These are phyloP conservation scores for Fomitopsis palustris DNA, from an alignment of 1,284 basidiomycete genomes.

Conservation along the genomic window DNA sequence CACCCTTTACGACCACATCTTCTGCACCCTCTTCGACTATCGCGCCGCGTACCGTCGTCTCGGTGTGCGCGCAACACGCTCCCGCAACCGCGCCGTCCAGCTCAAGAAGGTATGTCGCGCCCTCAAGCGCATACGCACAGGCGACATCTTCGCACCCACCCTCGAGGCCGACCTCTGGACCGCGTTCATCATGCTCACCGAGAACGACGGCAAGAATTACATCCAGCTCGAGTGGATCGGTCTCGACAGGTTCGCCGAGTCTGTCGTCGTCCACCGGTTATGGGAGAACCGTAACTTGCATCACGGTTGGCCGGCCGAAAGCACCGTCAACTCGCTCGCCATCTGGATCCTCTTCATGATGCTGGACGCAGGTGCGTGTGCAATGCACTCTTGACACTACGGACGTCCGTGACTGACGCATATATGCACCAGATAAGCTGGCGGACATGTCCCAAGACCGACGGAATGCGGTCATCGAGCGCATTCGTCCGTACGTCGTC, in stretches of 20 bases:
- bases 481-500: conserved; percentile 57
- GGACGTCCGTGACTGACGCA: neutral
- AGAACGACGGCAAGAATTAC: conserved; percentile 75
- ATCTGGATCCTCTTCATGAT: conserved; percentile 67
- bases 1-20: conserved; percentile 58
- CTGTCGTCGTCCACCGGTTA: conserved; percentile 42
- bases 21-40: conserved; percentile 57
- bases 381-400: conserved; percentile 1
- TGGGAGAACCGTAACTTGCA: conserved; percentile 37
- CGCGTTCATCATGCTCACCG: conserved; percentile 63
- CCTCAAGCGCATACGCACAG: conserved; percentile 38
- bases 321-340: conserved; percentile 43
- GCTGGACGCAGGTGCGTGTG: conserved; percentile 41
- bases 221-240: conserved; percentile 52
- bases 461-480: conserved; percentile 43
- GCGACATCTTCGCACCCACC: conserved; percentile 30
- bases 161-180: conserved; percentile 49
- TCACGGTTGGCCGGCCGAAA: conserved; percentile 58
- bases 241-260: conserved; percentile 43
- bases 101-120: conserved; percentile 40
- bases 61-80: conserved; percentile 32
- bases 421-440: conserved; percentile 41
- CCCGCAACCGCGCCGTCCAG: conserved; percentile 43
- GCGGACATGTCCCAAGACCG: conserved; percentile 34
- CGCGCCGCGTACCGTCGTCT: conserved; percentile 55